Percentiles rank a stretch among this genome's conserved stretches.
Evolutionary conservation across 441 rosid species (phyloP).

Genomic region (Raphanus hybrid): DNA sequence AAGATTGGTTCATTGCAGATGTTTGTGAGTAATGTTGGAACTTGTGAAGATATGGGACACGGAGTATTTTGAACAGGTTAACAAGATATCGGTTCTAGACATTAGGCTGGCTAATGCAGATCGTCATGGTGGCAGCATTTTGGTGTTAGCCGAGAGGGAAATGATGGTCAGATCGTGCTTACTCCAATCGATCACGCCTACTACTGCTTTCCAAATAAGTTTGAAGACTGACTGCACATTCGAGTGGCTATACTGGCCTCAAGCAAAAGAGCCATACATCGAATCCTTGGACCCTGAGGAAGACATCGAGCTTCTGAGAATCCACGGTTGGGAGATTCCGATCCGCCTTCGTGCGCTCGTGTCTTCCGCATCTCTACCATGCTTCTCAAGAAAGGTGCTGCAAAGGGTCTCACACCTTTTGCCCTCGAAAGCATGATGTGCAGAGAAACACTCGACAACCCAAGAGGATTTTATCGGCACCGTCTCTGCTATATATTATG

Average conservation of each 20-base stretch:
- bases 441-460: conserved; percentile 57
- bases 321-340: conserved; percentile 67
- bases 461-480: conserved; percentile 57
- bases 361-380: conserved; percentile 62
- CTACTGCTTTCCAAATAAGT: conserved; percentile 76
- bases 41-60: conserved; percentile 81
- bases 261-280: conserved; percentile 69
- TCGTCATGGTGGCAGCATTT: conserved; percentile 77
- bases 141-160: conserved; percentile 54
- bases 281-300: conserved; percentile 54
- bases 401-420: conserved; percentile 64
- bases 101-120: conserved; percentile 83
- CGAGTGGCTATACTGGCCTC: conserved; percentile 91
- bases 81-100: conserved; percentile 76
- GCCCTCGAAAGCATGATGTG: conserved; percentile 71
- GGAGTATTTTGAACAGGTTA: conserved; percentile 65
- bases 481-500: conserved; percentile 50
- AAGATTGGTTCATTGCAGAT: conserved; percentile 78
- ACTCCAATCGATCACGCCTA: conserved; percentile 34
- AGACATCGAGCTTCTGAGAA: conserved; percentile 64
- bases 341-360: conserved; percentile 45
- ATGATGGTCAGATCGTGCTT: conserved; percentile 48
- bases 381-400: conserved; percentile 46
- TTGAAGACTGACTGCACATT: conserved; percentile 87
- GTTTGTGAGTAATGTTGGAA: conserved; percentile 66